Percentiles rank a stretch among this genome's conserved stretches.
These are phyloP conservation scores for Nitzschia sp. DNA, from an alignment of 108 stramenopile genomes.

Conservation along the genomic window DNA sequence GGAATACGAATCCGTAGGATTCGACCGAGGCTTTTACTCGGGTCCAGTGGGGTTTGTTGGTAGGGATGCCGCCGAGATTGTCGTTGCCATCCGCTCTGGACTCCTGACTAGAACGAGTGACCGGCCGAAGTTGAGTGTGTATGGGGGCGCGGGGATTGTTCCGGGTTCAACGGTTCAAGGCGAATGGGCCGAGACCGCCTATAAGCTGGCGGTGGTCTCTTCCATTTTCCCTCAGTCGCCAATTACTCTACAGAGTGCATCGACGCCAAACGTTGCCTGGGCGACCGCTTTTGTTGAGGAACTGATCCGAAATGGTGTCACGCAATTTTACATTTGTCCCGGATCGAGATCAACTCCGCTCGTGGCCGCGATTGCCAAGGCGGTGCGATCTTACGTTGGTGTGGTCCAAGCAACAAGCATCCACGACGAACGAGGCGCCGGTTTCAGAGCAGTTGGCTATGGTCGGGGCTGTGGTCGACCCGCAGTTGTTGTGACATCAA, in stretches of 20 bases:
- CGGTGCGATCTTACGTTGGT: conserved; percentile 63
- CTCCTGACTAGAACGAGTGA: conserved; percentile 33
- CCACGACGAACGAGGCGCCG: conserved; percentile 95
- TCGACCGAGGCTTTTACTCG: conserved; percentile 83
- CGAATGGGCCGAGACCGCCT: conserved; percentile 84
- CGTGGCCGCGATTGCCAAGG: conserved; percentile 74
- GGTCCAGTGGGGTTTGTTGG: conserved; percentile 85
- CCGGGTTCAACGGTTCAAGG: conserved; percentile 80
- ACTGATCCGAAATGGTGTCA: conserved; percentile 80
- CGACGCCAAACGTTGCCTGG: conserved; percentile 86
- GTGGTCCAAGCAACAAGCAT: conserved; percentile 69
- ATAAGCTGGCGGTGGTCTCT: conserved; percentile 77
- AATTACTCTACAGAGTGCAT: conserved; percentile 62
- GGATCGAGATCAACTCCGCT: conserved; percentile 93
- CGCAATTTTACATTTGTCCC: conserved; percentile 86
- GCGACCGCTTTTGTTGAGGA: conserved; percentile 90
- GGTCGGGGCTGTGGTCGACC: conserved; percentile 71
- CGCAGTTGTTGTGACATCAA: conserved; percentile 88
- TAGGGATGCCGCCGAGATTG: conserved; percentile 61
- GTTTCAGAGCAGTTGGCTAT: conserved; percentile 89
- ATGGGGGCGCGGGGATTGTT: conserved; percentile 85
- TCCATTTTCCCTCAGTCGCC: conserved; percentile 81
- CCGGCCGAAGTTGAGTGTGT: conserved; percentile 52
- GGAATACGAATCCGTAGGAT: conserved; percentile 53
- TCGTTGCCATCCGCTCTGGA: conserved; percentile 80